Percentiles rank a stretch among this genome's conserved stretches.
phyloP scores from a whole-genome alignment of 495 filamentous ascomycete species.

The Aspergillus hancockii region DNA sequence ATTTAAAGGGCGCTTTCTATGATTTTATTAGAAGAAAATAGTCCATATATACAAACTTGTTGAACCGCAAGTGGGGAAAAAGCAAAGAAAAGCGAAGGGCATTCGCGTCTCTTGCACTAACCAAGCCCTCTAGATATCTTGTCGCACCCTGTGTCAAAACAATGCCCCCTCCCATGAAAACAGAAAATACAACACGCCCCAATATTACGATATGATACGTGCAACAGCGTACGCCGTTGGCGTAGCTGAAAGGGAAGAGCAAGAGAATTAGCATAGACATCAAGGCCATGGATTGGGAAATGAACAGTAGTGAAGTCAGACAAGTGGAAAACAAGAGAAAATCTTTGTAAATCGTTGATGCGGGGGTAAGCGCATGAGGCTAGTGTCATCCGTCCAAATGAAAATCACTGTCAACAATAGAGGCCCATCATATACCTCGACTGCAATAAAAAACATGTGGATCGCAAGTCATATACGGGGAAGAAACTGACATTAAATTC shows the following conservation, averaged over 20 bases:
- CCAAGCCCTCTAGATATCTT: not conserved
- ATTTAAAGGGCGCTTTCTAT: slow-evolving; percentile 16
- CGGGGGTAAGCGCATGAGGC: slow-evolving; percentile 16
- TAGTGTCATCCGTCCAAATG: slow-evolving; percentile 32
- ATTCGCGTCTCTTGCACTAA: slow-evolving; percentile 3
- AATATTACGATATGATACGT: slow-evolving; percentile 26
- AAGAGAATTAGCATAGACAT: not conserved
- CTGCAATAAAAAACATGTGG: slow-evolving; percentile 38
- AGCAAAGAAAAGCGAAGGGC: not conserved
- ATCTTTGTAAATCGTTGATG: not conserved
- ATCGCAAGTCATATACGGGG: slow-evolving; percentile 36
- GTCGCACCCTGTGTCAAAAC: slow-evolving; percentile 5
- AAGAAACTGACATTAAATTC: not conserved
- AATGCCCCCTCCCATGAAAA: slow-evolving; percentile 3
- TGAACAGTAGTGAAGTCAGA: not conserved
- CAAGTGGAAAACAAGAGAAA: slow-evolving; percentile 13
- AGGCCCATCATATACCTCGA: slow-evolving; percentile 8
- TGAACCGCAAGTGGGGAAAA: slow-evolving; percentile 4
- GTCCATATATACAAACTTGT: slow-evolving; percentile 23
- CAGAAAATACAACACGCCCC: slow-evolving; percentile 6
- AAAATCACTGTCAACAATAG: slow-evolving; percentile 11
- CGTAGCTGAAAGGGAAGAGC: not conserved
- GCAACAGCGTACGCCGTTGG: not conserved
- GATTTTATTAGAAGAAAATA: slow-evolving; percentile 18
- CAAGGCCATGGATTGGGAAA: not conserved